A percentile compares a stretch with the other conserved stretches of the same genome.
These are phyloP conservation scores for Pochonia chlamydosporia DNA, from an alignment of 2,329 filamentous ascomycete species.

Conservation along the genomic window DNA sequence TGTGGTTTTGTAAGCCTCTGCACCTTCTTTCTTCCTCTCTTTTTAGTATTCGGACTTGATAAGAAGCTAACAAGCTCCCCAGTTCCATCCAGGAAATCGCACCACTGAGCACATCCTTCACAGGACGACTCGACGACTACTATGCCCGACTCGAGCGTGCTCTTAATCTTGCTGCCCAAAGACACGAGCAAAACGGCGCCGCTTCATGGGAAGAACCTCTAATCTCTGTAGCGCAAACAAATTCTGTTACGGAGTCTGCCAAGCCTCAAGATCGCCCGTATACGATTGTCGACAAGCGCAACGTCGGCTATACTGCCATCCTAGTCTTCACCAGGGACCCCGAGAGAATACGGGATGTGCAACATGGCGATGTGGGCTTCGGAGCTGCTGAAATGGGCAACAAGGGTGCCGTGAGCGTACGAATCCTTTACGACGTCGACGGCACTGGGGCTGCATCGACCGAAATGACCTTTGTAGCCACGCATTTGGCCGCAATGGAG, in stretches of 20 bases:
- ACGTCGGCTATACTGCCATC: constrained; percentile 84
- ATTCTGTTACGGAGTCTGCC: constrained; percentile 1
- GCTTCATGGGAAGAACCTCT: constrained; percentile 3
- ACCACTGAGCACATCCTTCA: constrained; percentile 76
- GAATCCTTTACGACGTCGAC: constrained; percentile 51
- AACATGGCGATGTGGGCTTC: constrained; percentile 77
- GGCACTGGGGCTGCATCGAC: constrained; percentile 32
- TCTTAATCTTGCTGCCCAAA: constrained; percentile 60
- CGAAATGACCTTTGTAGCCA: constrained; percentile 78
- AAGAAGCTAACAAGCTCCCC: background rate
- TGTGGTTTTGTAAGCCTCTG: constrained; percentile 44
- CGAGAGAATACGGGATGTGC: constrained; percentile 55
- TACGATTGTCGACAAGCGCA: constrained; percentile 62
- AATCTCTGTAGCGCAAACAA: constrained; percentile 10
- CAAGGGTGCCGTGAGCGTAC: constrained; percentile 83
- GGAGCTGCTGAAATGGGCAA: constrained; percentile 88
- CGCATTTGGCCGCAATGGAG: constrained; percentile 87
- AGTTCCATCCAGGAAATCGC: constrained; percentile 87
- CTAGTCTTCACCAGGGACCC: constrained; percentile 73
- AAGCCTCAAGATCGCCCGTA: constrained; percentile 43
- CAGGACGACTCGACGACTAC: constrained; percentile 76
- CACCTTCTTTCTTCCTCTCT: background rate
- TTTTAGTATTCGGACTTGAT: background rate
- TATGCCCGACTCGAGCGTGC: constrained; percentile 66
- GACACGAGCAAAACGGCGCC: constrained; percentile 19